Conservation (phyloP, 371 early-diverging fungal species). For the Furculomyces boomerangus region DNA sequence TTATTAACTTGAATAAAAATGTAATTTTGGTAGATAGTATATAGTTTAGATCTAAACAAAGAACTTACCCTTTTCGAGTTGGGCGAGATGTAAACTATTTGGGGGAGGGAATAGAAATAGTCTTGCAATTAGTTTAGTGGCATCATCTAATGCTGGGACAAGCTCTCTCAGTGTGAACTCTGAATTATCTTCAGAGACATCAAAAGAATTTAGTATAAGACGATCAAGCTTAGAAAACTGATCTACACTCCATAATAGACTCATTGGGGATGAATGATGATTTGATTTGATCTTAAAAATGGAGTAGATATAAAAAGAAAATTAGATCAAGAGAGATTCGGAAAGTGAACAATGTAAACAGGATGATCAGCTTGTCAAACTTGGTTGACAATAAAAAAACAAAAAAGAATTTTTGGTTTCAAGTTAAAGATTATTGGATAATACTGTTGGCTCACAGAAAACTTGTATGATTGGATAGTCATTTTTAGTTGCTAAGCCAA, state of each 20-base stretch:
- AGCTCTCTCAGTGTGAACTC: constrained; percentile 20
- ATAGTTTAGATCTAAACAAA: not conserved
- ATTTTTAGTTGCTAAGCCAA: too few species aligned
- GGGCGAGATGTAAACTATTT: constrained; percentile 26
- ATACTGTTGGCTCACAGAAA: too few species aligned
- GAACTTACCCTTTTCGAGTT: constrained; percentile 29
- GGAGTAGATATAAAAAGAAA: not conserved
- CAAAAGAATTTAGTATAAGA: constrained; percentile 14
- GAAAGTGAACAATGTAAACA: too few species aligned
- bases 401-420: not conserved
- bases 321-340: too few species aligned
- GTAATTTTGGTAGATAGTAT: not conserved
- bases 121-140: constrained; percentile 15
- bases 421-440: not conserved
- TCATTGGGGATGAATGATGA: not conserved
- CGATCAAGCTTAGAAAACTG: constrained; percentile 16
- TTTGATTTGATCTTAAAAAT: not conserved
- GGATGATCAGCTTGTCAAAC: too few species aligned
- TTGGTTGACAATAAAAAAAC: not conserved
- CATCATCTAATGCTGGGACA: constrained; percentile 24
- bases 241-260: constrained; percentile 16
- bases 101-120: constrained; percentile 24
- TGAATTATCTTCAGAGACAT: constrained; percentile 12
- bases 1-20: not conserved
- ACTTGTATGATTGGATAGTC: too few species aligned